Evolutionary conservation across 1,139 yeast species (phyloP), one percentile per base, ranked within the genome.

Genomic region (Saccharomyces hybrid): DNA sequence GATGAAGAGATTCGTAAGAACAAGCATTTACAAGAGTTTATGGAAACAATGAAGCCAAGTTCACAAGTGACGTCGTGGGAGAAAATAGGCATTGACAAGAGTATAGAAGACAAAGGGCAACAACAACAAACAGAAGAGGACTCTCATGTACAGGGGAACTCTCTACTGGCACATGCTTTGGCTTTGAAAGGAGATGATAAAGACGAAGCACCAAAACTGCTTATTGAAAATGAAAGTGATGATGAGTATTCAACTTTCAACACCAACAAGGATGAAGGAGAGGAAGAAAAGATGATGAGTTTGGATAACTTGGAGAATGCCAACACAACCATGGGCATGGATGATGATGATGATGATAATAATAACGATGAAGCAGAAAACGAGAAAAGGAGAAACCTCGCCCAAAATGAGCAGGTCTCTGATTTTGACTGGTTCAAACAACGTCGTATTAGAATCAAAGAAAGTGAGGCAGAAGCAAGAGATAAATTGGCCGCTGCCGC

Each of bases 381-480:
- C 11, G 42, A 34, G 42, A 34, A 14, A 6, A 34, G 42, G 42
- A 34, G 42, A 34, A 34, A 8, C 11, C 57, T 73, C 7, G 83
- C 84, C 0, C 73, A 73, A 27, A 81, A 81, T 59, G 82, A 80
- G 54, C 75, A 71, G 28, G 77, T 88, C 7, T 78, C 95, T 14
- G 98, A 91, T 73, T 73, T 88, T 55, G 97, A 91, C 58, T 91
- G 99, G 99, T 78, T 93, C 58, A 83, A 83, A 63, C 80, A 80
- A 64, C 82, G 89, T 69, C 79, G 95, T 70, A 82, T 79, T 19
- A 81, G 95, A 66, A 88, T 90, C 67, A 81, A 75, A 58, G 90
- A 83, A 54, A 75, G 72, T 50, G 72, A 67, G 47, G 57, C 58
- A 41, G 69, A 63, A 19, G 68, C 66, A 29, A 57, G 56, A n/a